Evolutionary conservation across 805 yeast species (phyloP), one percentile per base, ranked within the genome.

Genomic region (Candida incommunis): DNA sequence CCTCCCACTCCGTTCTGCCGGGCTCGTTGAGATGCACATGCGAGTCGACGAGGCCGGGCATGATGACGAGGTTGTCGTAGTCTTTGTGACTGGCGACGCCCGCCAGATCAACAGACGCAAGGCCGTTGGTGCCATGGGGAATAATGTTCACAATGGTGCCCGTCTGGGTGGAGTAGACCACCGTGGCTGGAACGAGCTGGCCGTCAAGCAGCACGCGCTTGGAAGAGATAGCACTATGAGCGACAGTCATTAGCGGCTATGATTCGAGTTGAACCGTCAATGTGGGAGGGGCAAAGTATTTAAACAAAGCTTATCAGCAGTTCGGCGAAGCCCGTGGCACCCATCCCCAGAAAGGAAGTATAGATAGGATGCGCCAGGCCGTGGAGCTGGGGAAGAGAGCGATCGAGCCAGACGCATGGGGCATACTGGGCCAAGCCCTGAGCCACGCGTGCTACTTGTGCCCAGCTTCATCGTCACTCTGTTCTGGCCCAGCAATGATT

Each of bases 1-100:
- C 97, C 63, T 88, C 97, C 97, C 97, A 88, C 50, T 87, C 95
- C 1, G 96, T 88, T 54, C 96, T 69, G n/a, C 97, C 97, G 0
- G 97, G 96, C 54, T 90, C 97, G 61, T 90, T 90, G 53, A 88
- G 66, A 57, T 88, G 97, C 22, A 88, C 97, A 61, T 88, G 97
- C 3, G 95, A 74, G 57, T 88, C 97, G 3, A 88, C 94, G 24
- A 88, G 70, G 0, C 97, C 97, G 0, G 97, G 96, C 68, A 90
- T 67, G 11, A 88, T 71, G 25, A 74, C 74, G 20, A 67, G 60
- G 0, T 88, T 86, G 2, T 81, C 68, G 3, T 79, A 77, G 50
- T 78, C 69, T 37, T 78, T 61, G 16, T 55, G 49, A 3, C 20
- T 43, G 11, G 53, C 43, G 37, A 48, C 49, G 34, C 50, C 40